Conservation (phyloP, 2,329 filamentous ascomycete genomes). For the Diaporthe sp. region DNA sequence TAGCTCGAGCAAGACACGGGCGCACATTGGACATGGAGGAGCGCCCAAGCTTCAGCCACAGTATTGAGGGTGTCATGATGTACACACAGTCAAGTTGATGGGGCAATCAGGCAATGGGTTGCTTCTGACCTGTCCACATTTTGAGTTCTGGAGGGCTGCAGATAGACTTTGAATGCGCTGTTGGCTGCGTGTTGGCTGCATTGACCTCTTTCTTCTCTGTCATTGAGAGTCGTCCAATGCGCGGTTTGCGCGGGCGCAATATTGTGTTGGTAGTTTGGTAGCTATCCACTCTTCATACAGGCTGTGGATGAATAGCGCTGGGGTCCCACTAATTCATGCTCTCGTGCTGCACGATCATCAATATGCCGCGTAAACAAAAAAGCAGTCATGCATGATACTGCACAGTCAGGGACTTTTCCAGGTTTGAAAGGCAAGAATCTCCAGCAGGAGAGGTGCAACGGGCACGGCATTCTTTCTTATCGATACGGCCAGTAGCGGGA, state of each 20-base stretch:
- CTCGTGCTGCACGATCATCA: background rate
- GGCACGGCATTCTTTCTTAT: background rate
- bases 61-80: background rate
- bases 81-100: background rate
- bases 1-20: background rate
- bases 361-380: background rate
- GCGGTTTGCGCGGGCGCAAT: slow-evolving; percentile 11
- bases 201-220: background rate
- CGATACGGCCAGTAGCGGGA: slow-evolving; percentile 22
- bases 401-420: background rate
- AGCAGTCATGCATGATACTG: background rate
- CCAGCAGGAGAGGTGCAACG: background rate
- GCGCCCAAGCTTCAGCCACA: too few relatives aligned
- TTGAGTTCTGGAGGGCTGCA: background rate
- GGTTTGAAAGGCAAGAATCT: too few relatives aligned
- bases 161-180: background rate
- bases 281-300: background rate
- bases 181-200: background rate
- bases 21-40: background rate
- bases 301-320: background rate
- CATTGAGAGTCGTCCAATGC: background rate
- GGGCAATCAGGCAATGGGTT: background rate
- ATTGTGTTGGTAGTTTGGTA: background rate
- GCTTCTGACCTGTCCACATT: background rate
- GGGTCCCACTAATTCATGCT: background rate